Evolutionary conservation across 2,329 filamentous ascomycete genomes (phyloP), one percentile per base, ranked within the genome.

Genomic region (Thelonectria rubi): DNA sequence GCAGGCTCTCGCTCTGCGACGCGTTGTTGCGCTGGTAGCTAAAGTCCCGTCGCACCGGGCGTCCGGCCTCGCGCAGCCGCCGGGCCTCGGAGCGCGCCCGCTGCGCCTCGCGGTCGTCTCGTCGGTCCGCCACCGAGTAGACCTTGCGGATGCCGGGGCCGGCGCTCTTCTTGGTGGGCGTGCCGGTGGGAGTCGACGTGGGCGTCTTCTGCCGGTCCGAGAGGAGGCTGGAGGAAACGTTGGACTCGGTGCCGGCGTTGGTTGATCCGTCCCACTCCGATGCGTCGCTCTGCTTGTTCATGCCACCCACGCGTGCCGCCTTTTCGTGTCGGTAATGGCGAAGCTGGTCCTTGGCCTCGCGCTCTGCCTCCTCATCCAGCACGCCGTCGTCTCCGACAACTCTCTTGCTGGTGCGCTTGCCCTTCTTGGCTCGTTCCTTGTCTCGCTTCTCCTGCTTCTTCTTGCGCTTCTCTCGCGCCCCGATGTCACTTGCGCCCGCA

Each of bases 301-400:
- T 81, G 18, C 94, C 94, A 37, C 94, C 94, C 2, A 98, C 93
- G 53, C 91, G 86, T 1, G 94, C 94, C 2, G 93, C 82, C 75
- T 90, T 92, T 79, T 98, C 94, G 73, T 93, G 85, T 21, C 94
- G 91, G 81, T 98, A 98, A 34, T 87, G 87, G 60, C 90, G 87
- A 58, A 98, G 86, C 62, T 95, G 90, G 48, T 87, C 81, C 69
- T 88, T 82, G 21, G 86, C 88, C 54, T 82, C 82, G 40, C 83
- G 84, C 74, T 91, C 90, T 70, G 88, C 87, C 26, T 82, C 78
- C 69, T 86, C 84, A 74, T 91, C 89, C n/a, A 88, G 77, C 15
- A 86, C 77, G 39, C 86, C 88, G 65, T 88, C 86, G 62, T 88
- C 86, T 63, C 80, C 82, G 17, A 83, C 79, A 73, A 82, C 79